A percentile compares a stretch with the other conserved stretches of the same genome.
Evolutionary conservation across 345 rosid species (phyloP).

Genomic region (Anacardium occidentale): DNA sequence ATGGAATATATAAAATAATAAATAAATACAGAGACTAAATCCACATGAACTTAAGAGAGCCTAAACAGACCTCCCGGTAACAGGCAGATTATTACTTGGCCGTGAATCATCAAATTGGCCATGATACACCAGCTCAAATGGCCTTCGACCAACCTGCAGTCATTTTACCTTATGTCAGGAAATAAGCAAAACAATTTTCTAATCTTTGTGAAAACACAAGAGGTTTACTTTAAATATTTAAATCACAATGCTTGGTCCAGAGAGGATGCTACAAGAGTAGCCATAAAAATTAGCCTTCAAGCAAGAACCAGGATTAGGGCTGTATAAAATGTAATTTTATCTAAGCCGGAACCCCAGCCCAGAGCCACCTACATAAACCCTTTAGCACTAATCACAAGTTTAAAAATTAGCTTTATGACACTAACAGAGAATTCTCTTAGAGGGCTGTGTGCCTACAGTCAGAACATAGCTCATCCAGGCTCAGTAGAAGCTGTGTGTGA

Average conservation of each 20-base stretch:
- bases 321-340: not conserved
- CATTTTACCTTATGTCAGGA: not conserved
- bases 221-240: not conserved
- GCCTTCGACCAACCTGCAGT: conserved; percentile 79
- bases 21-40: not conserved
- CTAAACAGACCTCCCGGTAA: conserved; percentile 72
- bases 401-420: conserved; percentile 1
- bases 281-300: not conserved
- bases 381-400: not conserved
- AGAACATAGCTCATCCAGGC: not conserved
- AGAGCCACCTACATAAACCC: not conserved
- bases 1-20: not conserved
- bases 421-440: not conserved
- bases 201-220: not conserved
- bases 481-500: not conserved
- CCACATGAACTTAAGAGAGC: not conserved
- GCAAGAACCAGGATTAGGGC: not conserved
- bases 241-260: not conserved
- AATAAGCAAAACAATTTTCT: not conserved
- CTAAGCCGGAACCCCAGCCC: not conserved
- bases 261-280: not conserved
- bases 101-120: conserved; percentile 93
- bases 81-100: conserved; percentile 61
- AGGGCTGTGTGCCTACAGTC: not conserved
- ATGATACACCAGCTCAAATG: conserved; percentile 87